Base-by-base conservation (phyloP, 2,329 filamentous ascomycete genomes). In the Aspergillus sp. region DNA sequence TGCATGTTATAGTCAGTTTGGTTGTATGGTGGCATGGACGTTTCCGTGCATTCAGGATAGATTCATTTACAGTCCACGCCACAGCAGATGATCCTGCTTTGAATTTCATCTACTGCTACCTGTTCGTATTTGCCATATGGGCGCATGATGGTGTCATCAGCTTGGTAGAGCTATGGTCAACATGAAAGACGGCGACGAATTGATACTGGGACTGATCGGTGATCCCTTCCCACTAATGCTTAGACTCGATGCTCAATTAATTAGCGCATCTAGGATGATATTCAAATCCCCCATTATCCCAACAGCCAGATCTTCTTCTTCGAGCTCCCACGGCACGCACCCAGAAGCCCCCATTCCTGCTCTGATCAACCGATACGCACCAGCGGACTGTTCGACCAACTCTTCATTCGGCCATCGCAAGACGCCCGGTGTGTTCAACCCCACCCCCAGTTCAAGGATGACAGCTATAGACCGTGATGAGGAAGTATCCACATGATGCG, bases 351-450 rank as follows among this genome's bases (percentile, higher is more conserved):
- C 62, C 11, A 60, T 29, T 0, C 59, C 59, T 21, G 56, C 55
- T 2, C 62, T 45, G 45, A 64, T 55, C 41, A 64, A 36, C 9
- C 55, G 47, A 7, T 57, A 47, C 2, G 41, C 21, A 20, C 53
- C 29, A 40, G 32, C 45, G 5, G 53, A 46, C 9, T 50, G 36
- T 5, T 53, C 50, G 0, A 64, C 56, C 29, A 60, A 29, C 17
- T 61, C 56, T 31, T 64, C 62, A 47, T 63, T 60, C 17, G 57
- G 54, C 59, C 58, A 62, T 17, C 60, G 50, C 46, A 64, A 14
- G 16, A 64, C 60, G 17, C 45, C 54, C 1, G 62, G 61, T 1
- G 62, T 64, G 11, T 63, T 63, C 41, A 63, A 20, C 2, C 61
- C 62, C 16, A 61, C 60, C 0, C 61, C 62, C 5, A 64, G 38